phyloP scores from a whole-genome alignment of 441 rosid genomes.

The Populus hybrid region DNA sequence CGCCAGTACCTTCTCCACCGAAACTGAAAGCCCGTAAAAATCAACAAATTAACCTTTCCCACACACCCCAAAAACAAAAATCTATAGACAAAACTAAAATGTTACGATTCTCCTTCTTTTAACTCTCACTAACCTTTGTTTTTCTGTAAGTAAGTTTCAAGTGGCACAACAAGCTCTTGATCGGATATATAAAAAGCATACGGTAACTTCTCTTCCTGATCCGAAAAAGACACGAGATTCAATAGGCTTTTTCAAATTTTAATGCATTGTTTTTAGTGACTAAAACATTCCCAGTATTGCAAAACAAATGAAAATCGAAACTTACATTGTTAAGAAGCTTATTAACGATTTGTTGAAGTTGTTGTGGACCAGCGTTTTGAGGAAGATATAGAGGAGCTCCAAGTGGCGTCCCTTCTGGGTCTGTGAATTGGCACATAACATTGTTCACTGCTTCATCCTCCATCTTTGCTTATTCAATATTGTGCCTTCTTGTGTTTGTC shows the following conservation, averaged over 20 bases:
- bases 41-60: constrained; percentile 2
- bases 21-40: constrained; percentile 49
- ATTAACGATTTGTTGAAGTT: constrained; percentile 86
- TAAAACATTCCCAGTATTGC: constrained; percentile 1
- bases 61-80: background rate
- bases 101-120: background rate
- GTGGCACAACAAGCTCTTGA: constrained; percentile 81
- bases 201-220: constrained; percentile 89
- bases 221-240: constrained; percentile 8
- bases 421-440: constrained; percentile 80
- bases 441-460: constrained; percentile 30
- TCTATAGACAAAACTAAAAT: constrained; percentile 1
- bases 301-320: background rate
- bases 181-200: constrained; percentile 82
- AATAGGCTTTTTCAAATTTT: background rate
- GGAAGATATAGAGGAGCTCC: constrained; percentile 87
- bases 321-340: constrained; percentile 73
- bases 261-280: background rate
- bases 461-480: constrained; percentile 1
- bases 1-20: constrained; percentile 88
- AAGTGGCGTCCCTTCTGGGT: constrained; percentile 68
- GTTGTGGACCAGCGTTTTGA: constrained; percentile 78
- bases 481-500: background rate
- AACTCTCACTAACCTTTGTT: constrained; percentile 51
- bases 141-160: constrained; percentile 78